Conservation (phyloP, 176 grass and related monocot species). For the Phoenix dactylifera region DNA sequence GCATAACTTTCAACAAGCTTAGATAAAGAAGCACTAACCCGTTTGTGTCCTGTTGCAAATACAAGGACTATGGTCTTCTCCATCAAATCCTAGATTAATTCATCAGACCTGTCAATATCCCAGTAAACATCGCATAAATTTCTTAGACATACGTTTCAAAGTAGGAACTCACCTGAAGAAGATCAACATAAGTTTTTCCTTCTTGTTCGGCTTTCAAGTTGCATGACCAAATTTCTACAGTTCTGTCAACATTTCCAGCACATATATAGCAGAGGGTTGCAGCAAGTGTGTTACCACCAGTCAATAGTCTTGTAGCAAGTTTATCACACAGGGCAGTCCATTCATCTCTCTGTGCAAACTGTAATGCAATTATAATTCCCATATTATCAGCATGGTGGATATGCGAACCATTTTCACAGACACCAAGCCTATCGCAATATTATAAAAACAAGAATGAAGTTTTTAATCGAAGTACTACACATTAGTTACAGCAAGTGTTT, state of each 20-base stretch:
- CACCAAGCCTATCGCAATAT: too few relatives aligned
- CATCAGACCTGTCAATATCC: too few relatives aligned
- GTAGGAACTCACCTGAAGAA: constrained; percentile 65
- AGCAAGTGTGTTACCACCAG: constrained; percentile 61
- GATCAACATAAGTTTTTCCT: constrained; percentile 80
- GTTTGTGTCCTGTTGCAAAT: constrained; percentile 88
- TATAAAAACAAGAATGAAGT: too few relatives aligned
- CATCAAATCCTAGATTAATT: constrained; percentile 79
- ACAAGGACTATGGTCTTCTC: constrained; percentile 96
- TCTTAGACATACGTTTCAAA: too few relatives aligned
- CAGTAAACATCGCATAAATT: too few relatives aligned
- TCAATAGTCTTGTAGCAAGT: constrained; percentile 67
- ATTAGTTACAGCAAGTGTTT: too few relatives aligned
- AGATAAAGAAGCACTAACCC: constrained; percentile 67
- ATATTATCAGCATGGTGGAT: too few relatives aligned
- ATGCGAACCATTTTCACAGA: too few relatives aligned
- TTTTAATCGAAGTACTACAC: too few relatives aligned
- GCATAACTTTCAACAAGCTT: constrained; percentile 97
- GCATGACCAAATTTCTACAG: constrained; percentile 93
- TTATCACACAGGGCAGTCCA: constrained; percentile 69
- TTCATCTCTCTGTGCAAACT: constrained; percentile 88
- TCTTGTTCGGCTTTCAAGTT: constrained; percentile 67
- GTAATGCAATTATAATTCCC: background rate
- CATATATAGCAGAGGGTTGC: constrained; percentile 29
- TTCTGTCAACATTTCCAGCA: constrained; percentile 88